Percentiles rank a stretch among this genome's conserved stretches.
phyloP scores from a whole-genome alignment of 2,329 filamentous ascomycete species.

The Teratosphaeria gauchensis region DNA sequence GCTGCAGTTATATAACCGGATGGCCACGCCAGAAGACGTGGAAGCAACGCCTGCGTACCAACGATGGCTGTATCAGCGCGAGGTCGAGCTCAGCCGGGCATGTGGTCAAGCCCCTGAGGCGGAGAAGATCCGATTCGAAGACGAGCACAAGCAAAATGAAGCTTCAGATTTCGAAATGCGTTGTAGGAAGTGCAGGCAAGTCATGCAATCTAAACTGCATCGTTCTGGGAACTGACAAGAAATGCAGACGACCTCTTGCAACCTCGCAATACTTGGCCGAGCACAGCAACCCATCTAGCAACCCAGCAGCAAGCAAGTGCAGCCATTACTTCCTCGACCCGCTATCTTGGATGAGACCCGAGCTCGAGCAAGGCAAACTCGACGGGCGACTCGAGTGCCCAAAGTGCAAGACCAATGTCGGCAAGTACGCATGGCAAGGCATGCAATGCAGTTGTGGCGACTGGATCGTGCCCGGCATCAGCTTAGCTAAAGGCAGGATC shows the following conservation, averaged over 20 bases:
- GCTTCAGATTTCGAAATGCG: conserved; percentile 54
- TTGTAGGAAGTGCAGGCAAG: conserved; percentile 83
- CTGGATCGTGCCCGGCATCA: conserved; percentile 88
- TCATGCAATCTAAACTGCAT: not conserved
- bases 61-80: conserved; percentile 60
- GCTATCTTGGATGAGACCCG: conserved; percentile 84
- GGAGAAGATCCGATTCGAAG: conserved; percentile 70
- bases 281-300: conserved; percentile 38
- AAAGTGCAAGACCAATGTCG: conserved; percentile 73
- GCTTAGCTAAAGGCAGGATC: conserved; percentile 69
- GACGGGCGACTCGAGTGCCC: conserved; percentile 82
- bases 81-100: conserved; percentile 58
- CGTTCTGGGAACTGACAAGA: not conserved
- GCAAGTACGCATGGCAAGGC: conserved; percentile 93
- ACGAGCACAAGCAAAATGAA: conserved; percentile 43
- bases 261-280: conserved; percentile 58
- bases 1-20: conserved; percentile 74
- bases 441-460: conserved; percentile 83
- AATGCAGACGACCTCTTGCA: conserved; percentile 47
- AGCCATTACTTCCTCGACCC: conserved; percentile 87
- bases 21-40: conserved; percentile 65
- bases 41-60: conserved; percentile 69
- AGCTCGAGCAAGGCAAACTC: conserved; percentile 71
- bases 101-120: conserved; percentile 69
- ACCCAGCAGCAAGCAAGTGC: conserved; percentile 40